Conservation (phyloP, 1,284 basidiomycete species). For the Sphaerobolus stellatus region DNA sequence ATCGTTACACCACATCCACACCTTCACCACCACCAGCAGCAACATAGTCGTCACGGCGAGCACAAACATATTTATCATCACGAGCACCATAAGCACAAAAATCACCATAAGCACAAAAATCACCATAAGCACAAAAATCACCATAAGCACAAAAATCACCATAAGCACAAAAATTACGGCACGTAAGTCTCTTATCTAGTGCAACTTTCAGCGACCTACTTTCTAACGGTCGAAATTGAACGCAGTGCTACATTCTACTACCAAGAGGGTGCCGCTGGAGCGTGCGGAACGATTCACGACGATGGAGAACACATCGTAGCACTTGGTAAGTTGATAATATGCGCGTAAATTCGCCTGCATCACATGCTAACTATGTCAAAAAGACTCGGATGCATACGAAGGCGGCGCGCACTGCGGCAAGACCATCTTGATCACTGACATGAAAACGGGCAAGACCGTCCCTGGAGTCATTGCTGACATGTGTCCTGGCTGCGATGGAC, state of each 20-base stretch:
- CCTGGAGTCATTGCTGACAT: conserved; percentile 71
- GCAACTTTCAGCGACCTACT: too few relatives aligned
- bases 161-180: too few relatives aligned
- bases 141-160: too few relatives aligned
- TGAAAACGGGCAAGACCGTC: conserved; percentile 55
- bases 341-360: not conserved
- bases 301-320: conserved; percentile 72
- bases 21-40: too few relatives aligned
- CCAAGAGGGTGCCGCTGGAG: conserved; percentile 68
- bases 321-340: conserved; percentile 42
- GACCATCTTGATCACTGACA: conserved; percentile 65
- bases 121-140: too few relatives aligned
- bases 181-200: too few relatives aligned
- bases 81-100: too few relatives aligned
- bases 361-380: not conserved
- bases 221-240: too few relatives aligned
- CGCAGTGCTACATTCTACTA: conserved; percentile 68
- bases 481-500: conserved; percentile 77
- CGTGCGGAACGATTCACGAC: conserved; percentile 66
- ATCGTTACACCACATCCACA: too few relatives aligned
- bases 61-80: too few relatives aligned
- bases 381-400: conserved; percentile 40
- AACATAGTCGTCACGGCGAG: too few relatives aligned
- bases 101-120: too few relatives aligned
- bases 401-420: conserved; percentile 52